phyloP scores from a whole-genome alignment of 345 rosid genomes.

The Carallia brachiata region DNA sequence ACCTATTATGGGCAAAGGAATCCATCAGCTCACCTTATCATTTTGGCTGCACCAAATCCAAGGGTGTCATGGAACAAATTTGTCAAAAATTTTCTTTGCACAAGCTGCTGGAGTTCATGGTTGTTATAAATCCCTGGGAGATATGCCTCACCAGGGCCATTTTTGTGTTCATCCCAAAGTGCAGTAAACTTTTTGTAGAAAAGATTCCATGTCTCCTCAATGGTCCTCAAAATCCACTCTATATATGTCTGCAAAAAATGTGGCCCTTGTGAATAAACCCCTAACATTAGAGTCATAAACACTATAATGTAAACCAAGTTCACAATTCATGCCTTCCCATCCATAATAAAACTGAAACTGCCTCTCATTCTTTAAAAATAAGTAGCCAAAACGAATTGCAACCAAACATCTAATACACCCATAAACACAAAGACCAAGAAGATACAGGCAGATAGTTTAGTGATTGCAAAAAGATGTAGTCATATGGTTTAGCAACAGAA shows the following conservation, averaged over 20 bases:
- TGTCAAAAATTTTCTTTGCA: slow-evolving; percentile 55
- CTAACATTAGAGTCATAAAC: background rate
- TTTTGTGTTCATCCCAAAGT: slow-evolving; percentile 73
- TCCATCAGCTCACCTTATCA: slow-evolving; percentile 61
- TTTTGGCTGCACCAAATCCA: slow-evolving; percentile 95
- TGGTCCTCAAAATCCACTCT: slow-evolving; percentile 68
- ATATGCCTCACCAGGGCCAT: slow-evolving; percentile 85
- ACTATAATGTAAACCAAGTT: background rate
- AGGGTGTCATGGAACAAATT: slow-evolving; percentile 78
- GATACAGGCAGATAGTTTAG: background rate
- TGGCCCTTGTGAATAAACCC: slow-evolving; percentile 4
- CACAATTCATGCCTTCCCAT: background rate
- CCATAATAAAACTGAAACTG: background rate
- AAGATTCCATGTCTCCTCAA: slow-evolving; percentile 75
- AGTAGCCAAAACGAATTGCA: background rate
- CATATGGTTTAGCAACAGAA: too few relatives aligned
- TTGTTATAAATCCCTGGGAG: slow-evolving; percentile 72
- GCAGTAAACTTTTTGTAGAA: slow-evolving; percentile 58
- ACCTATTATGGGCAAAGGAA: background rate
- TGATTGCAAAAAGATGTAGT: too few relatives aligned
- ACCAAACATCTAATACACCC: background rate
- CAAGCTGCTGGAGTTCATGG: slow-evolving; percentile 56
- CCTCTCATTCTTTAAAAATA: background rate
- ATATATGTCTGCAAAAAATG: slow-evolving; percentile 51
- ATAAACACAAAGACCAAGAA: too few relatives aligned